Base-by-base conservation (phyloP, 495 filamentous ascomycete species). In the Hypoxylon intermedium region DNA sequence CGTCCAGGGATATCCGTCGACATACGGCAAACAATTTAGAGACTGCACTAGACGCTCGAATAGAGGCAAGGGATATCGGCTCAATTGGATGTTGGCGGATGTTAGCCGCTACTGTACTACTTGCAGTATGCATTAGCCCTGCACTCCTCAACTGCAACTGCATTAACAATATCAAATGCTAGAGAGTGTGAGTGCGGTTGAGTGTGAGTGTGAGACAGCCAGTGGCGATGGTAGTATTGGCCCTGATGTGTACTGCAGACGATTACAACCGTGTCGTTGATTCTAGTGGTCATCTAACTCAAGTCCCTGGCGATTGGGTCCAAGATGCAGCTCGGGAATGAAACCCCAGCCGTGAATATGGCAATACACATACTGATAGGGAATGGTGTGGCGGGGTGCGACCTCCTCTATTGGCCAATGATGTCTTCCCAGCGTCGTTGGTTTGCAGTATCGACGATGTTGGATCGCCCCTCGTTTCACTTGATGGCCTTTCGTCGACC, bases 241-340 rank as follows among this genome's bases (percentile, higher is more conserved):
- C 55, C 62, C 51, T 65, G 40, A 52, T 56, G 51, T 60, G 55
- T 60, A 65, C 47, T 60, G 56, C 56, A 64, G 43, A 53, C n/a
- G 38, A 26, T 13, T 52, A 51, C 51, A 42, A 60, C 62, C 37
- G 37, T 45, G 13, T 19, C 9, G 30, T 18, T 19, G 28, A 53
- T 58, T 44, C 21, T 53, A 51, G 36, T 55, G 44, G 55, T 28
- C 24, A 4, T 33, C 11, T 36, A 34, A 5, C 18, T 31, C 38
- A 19, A 65, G 62, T 52, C 62, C 62, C 56, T 65, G 56, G 44
- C 62, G 56, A 65, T 65, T 65, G 62, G 62, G 62, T 57, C 52
- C 33, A 55, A 11, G 44, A 51, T 59, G 53, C 53, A 48, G 52
- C 26, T 57, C 37, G 38, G 24, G 26, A 42, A 59, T 60, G 55